phyloP scores from a whole-genome alignment of 78 protist species.

The Capsaspora owczarzaki region DNA sequence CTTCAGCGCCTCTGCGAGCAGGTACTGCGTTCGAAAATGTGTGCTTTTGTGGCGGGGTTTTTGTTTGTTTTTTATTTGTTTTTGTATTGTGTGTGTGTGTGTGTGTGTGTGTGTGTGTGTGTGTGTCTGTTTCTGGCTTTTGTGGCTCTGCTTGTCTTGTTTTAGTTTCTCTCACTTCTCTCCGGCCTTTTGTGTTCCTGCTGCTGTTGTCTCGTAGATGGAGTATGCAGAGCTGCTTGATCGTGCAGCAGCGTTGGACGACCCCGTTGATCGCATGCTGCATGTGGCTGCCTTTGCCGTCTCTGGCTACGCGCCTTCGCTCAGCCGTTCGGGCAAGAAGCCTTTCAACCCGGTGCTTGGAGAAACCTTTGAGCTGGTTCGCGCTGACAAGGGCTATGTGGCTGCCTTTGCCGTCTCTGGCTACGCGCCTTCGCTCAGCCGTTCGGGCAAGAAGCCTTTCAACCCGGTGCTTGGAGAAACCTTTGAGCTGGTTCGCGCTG shows the following conservation, averaged over 20 bases:
- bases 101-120: no score
- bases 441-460: conserved; percentile 19
- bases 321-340: conserved; percentile 8
- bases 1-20: conserved; percentile 39
- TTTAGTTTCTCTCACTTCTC: no score
- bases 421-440: conserved; percentile 25
- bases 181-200: no score
- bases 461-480: conserved; percentile 27
- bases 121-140: no score
- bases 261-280: conserved; percentile 35
- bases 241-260: conserved; percentile 17
- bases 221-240: conserved; percentile 29
- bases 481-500: conserved; percentile 18
- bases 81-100: no score
- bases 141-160: no score
- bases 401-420: conserved; percentile 45
- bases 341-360: conserved; percentile 23
- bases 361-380: conserved; percentile 30
- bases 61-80: no score
- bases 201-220: no score
- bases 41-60: no score
- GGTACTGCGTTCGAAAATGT: no score
- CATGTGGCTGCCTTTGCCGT: conserved; percentile 47
- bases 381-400: neutral
- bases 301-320: conserved; percentile 30